A percentile compares a stretch with the other conserved stretches of the same genome.
phyloP scores from a whole-genome alignment of 1,284 basidiomycete genomes.

The Ceratobasidium sp. region DNA sequence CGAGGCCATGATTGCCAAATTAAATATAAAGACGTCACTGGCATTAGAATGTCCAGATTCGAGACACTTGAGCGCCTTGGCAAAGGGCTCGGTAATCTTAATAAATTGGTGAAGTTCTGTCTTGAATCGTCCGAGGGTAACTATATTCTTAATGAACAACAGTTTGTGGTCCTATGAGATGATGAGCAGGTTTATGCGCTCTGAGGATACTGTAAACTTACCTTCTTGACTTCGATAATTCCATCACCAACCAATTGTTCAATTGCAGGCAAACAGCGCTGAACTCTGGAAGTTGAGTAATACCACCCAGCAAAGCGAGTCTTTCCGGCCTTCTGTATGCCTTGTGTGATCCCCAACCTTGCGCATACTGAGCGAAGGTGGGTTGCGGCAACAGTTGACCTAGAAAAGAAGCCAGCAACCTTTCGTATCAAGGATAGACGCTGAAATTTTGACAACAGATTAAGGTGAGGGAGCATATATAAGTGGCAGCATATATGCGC shows the following conservation, averaged over 20 bases:
- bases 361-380: constrained; percentile 42
- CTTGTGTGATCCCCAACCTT: constrained; percentile 41
- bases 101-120: constrained; percentile 22
- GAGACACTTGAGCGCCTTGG: constrained; percentile 30
- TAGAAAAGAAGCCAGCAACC: constrained; percentile 44
- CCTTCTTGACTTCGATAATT: constrained; percentile 4
- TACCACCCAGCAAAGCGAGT: constrained; percentile 48
- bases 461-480: background rate
- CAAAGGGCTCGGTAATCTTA: constrained; percentile 33
- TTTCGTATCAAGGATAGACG: constrained; percentile 39
- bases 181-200: background rate
- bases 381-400: constrained; percentile 44
- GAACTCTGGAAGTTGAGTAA: background rate
- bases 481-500: constrained; percentile 6
- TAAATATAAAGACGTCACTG: constrained; percentile 36
- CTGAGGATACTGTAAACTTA: background rate
- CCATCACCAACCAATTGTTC: background rate
- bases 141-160: constrained; percentile 3
- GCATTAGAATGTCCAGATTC: constrained; percentile 33
- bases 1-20: constrained; percentile 29
- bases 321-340: constrained; percentile 48
- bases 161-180: constrained; percentile 1
- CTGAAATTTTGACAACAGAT: constrained; percentile 38
- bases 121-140: background rate
- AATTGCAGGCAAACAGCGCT: constrained; percentile 5